phyloP scores from a whole-genome alignment of 1,139 yeast species.

The Debaryomyces sp. region DNA sequence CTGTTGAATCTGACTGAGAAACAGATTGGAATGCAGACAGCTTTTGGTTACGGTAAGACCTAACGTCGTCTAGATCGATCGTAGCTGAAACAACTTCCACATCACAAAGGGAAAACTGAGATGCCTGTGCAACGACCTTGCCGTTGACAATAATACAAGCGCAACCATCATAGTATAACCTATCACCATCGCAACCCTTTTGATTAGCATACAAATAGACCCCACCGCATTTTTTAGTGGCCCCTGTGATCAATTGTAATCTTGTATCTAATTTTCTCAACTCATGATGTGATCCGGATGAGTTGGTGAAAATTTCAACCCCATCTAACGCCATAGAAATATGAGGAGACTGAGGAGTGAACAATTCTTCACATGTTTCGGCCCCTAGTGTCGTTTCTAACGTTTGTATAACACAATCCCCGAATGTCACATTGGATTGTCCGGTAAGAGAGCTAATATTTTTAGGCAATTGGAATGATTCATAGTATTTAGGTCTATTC shows the following conservation, averaged over 20 bases:
- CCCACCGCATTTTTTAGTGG: constrained; percentile 96
- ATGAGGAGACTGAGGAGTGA: constrained; percentile 96
- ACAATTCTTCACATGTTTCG: constrained; percentile 96
- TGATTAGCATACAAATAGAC: constrained; percentile 92
- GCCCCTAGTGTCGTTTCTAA: constrained; percentile 88
- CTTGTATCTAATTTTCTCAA: constrained; percentile 85
- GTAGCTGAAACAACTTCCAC: constrained; percentile 95
- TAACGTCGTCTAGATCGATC: constrained; percentile 87
- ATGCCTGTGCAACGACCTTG: constrained; percentile 85
- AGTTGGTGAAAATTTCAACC: constrained; percentile 92
- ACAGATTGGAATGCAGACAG: constrained; percentile 83
- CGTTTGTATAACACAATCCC: constrained; percentile 87
- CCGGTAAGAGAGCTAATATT: constrained; percentile 62
- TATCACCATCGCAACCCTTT: constrained; percentile 97
- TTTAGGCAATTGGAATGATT: constrained; percentile 71
- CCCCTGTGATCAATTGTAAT: constrained; percentile 82
- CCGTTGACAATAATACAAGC: constrained; percentile 95
- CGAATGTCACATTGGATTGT: constrained; percentile 72
- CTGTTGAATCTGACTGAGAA: constrained; percentile 37
- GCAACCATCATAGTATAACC: constrained; percentile 95
- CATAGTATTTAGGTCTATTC: constrained; percentile 76
- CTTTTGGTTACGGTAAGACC: constrained; percentile 74
- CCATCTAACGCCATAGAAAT: constrained; percentile 92
- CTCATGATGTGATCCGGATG: constrained; percentile 97
- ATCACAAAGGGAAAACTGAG: constrained; percentile 84